These are phyloP conservation scores for Trichoderma gracile DNA, from an alignment of 2,329 filamentous ascomycete species.

Conservation along the genomic window DNA sequence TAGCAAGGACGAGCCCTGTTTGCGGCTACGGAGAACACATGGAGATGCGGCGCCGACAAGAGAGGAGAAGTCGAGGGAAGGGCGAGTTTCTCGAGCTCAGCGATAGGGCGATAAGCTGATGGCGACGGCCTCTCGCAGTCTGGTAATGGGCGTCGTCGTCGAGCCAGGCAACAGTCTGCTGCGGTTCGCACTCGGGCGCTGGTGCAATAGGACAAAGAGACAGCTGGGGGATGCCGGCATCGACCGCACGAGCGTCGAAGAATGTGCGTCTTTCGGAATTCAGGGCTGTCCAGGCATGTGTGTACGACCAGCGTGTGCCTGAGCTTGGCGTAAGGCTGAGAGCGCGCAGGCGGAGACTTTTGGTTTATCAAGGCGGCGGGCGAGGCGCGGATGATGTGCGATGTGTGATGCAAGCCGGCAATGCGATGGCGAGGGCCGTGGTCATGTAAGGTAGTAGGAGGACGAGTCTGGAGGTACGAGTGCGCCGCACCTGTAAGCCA, in stretches of 20 bases:
- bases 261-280: not conserved
- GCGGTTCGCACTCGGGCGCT: not conserved
- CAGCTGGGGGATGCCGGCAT: not conserved
- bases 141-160: not conserved
- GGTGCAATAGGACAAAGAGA: not conserved
- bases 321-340: constrained; percentile 16
- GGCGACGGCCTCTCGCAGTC: not conserved
- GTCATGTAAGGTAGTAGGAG: not conserved
- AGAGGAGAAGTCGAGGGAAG: not conserved
- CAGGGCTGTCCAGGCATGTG: constrained; percentile 1
- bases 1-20: constrained; percentile 27
- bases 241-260: not conserved
- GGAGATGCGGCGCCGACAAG: not conserved
- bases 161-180: constrained; percentile 2
- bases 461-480: not conserved
- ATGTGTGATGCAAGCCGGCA: too few species aligned
- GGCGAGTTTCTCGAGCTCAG: not conserved
- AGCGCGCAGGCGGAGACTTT: not conserved
- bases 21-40: constrained; percentile 26
- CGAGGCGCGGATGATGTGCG: not conserved
- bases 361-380: constrained; percentile 4
- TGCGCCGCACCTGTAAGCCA: constrained; percentile 5
- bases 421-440: not conserved
- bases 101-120: not conserved
- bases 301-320: not conserved